Percentiles rank a stretch among this genome's conserved stretches.
phyloP scores from a whole-genome alignment of 1,284 basidiomycete species.

The Rhodofomes roseus region DNA sequence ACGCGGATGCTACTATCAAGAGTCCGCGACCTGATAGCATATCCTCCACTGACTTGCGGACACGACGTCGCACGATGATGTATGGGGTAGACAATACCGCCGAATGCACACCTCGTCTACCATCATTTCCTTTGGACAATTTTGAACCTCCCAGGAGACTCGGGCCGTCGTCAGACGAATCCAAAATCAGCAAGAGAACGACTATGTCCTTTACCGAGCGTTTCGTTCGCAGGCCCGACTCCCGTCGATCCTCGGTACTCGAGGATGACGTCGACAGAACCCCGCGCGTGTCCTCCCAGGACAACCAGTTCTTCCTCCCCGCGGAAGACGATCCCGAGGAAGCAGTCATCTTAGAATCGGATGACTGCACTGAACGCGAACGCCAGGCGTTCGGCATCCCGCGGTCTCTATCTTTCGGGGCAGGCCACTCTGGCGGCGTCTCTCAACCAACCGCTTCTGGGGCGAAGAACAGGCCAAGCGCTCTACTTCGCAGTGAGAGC shows the following conservation, averaged over 20 bases:
- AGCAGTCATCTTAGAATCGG: not conserved
- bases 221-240: not conserved
- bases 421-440: conserved; percentile 9
- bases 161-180: not conserved
- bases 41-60: too few relatives aligned
- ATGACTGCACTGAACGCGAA: conserved; percentile 17
- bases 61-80: not conserved
- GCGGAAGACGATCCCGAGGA: not conserved
- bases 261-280: not conserved
- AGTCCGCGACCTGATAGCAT: too few relatives aligned
- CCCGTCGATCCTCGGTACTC: not conserved
- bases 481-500: conserved; percentile 3
- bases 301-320: not conserved
- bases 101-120: not conserved
- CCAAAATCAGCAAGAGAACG: not conserved
- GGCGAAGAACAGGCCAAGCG: conserved; percentile 32
- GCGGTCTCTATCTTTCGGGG: conserved; percentile 29
- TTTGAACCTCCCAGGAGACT: not conserved
- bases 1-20: too few relatives aligned
- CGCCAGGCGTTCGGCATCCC: conserved; percentile 29
- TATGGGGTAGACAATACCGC: too few relatives aligned
- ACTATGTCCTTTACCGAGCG: not conserved
- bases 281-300: not conserved
- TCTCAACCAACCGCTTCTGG: conserved; percentile 36
- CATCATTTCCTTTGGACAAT: not conserved